Evolutionary conservation across 345 rosid genomes (phyloP), one percentile per base, ranked within the genome.

Genomic region (Hibiscus trionum): DNA sequence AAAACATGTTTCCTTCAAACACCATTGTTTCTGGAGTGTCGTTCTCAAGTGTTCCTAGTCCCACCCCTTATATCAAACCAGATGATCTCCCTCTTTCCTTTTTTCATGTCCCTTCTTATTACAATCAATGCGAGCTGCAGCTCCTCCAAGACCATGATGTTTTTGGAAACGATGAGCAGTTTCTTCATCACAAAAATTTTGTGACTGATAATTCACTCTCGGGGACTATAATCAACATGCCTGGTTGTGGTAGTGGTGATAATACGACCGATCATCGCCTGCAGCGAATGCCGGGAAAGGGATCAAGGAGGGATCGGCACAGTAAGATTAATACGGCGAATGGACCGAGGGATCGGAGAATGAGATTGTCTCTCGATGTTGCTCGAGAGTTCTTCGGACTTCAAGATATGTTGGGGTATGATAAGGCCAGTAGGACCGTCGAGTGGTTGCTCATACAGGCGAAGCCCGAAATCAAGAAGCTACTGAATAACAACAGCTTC

Each of bases 391-490:
- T 93, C 75, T 93, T 90, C 24, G 87, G 90, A 59, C 80, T 93
- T 52, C 98, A 93, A 81, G 97, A 93, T 84, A 80, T 84, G 86
- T 76, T 93, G 56, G 86, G 91, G 62, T 90, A 77, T 37, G 97
- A 93, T 67, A 90, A 90, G 77, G 91, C 95, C 3, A 93, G 97
- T 70, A 90, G 87, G 70, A 90, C 97, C 16, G 91, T 93, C 1
- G 93, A 90, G 26, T 93, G 98, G 98, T 66, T 93, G 14, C 90
- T 93, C 29, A 47, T 72, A 24, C 91, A 88, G 66, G 81, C 98
- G 0, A 83, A 79, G 66, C 31, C 85, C 0, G 91, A 87, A 56
- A 93, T 90, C 78, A 76, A 75, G 69, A 86, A 88, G 59, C 82
- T 91, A 21, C 53, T 71, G 58, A 76, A 76, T 17, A 31, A 61